Conservation (phyloP, 208 protist species). For the Sergeia podlipaevii region DNA sequence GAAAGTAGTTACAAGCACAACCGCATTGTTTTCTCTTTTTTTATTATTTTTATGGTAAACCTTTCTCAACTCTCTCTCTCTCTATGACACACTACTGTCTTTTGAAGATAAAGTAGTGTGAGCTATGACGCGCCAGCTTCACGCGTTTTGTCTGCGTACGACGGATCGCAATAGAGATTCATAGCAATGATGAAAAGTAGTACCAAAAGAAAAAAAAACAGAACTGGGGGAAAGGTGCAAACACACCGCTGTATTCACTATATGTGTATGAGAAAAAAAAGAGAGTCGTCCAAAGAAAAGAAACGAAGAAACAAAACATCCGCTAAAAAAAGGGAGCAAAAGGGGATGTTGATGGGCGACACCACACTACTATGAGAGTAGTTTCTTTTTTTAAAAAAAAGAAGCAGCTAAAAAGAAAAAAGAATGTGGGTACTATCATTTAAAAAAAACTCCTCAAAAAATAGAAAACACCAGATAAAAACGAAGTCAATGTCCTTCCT, state of each 20-base stretch:
- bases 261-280: not conserved
- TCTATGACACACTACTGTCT: not conserved
- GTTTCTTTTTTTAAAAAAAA: not conserved
- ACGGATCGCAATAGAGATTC: not conserved
- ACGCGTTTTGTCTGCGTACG: too few relatives aligned
- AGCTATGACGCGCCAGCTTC: too few relatives aligned
- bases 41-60: too few relatives aligned
- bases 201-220: conserved; percentile 2
- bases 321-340: conserved; percentile 8
- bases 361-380: not conserved
- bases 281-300: not conserved
- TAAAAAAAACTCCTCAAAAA: conserved; percentile 4
- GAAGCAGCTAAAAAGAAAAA: conserved; percentile 15
- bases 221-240: not conserved
- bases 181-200: not conserved
- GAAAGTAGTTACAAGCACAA: not conserved
- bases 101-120: not conserved
- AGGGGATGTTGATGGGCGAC: not conserved
- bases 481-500: not conserved
- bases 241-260: not conserved
- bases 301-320: not conserved
- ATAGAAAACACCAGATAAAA: conserved; percentile 2
- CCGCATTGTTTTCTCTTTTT: too few relatives aligned
- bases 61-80: too few relatives aligned
- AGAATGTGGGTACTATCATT: not conserved